Percentiles rank a stretch among this genome's conserved stretches.
Conservation (phyloP, 176 grass and related monocot genomes). For the Panicum miliaceum region DNA sequence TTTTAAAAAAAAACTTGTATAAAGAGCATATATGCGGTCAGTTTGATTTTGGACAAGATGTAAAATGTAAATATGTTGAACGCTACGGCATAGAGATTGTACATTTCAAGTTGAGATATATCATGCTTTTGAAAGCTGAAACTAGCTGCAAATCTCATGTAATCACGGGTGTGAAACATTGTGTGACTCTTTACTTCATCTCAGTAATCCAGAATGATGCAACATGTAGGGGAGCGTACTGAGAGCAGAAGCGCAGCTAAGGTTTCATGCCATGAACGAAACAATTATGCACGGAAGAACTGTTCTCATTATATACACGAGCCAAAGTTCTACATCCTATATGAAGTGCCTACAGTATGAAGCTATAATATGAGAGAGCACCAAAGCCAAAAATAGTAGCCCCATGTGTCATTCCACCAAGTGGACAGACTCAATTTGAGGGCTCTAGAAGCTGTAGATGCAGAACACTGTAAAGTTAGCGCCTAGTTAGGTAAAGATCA, state of each 20-base stretch:
- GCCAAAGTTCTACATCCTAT: background rate
- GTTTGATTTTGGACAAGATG: background rate
- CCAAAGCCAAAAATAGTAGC: background rate
- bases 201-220: too few relatives aligned
- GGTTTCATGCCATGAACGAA: background rate
- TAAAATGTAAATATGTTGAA: background rate
- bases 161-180: background rate
- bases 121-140: background rate
- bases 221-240: too few relatives aligned
- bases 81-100: background rate
- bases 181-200: background rate
- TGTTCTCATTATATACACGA: conserved; percentile 17
- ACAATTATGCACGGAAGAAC: background rate
- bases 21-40: too few relatives aligned
- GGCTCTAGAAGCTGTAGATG: background rate
- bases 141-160: background rate
- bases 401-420: background rate
- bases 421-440: background rate
- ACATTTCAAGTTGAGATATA: background rate
- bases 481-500: conserved; percentile 12
- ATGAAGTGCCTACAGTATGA: background rate
- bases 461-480: background rate
- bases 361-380: background rate
- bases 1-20: too few relatives aligned
- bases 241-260: too few relatives aligned